Percentiles rank a stretch among this genome's conserved stretches.
Evolutionary conservation across 352 stramenopile species (phyloP).

Genomic region (Thalassiosira hispida): DNA sequence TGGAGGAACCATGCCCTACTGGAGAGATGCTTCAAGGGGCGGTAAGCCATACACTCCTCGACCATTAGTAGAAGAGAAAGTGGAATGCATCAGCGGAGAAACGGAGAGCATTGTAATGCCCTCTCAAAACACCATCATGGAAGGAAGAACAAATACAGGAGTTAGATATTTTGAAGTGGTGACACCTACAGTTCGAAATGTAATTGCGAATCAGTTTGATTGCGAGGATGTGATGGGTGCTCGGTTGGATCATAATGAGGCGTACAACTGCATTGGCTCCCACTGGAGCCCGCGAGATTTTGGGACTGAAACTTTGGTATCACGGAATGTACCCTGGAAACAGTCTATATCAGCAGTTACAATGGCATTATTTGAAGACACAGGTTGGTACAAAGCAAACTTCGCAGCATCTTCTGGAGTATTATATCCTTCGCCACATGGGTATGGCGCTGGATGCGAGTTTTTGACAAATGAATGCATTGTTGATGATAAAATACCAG

Average conservation of each 20-base stretch:
- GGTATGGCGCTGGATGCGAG: slow-evolving; percentile 30
- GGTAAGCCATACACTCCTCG: slow-evolving; percentile 24
- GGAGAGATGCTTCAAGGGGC: slow-evolving; percentile 21
- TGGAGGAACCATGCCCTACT: slow-evolving; percentile 27
- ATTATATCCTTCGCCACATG: slow-evolving; percentile 10
- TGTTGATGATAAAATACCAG: slow-evolving; percentile 28
- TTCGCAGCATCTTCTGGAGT: slow-evolving; percentile 19
- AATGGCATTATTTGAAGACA: slow-evolving; percentile 38
- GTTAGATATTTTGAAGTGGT: slow-evolving; percentile 40
- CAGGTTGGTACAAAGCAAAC: slow-evolving; percentile 41
- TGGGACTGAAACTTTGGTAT: slow-evolving; percentile 18
- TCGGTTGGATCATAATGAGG: slow-evolving; percentile 35
- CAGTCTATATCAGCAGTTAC: slow-evolving; percentile 34
- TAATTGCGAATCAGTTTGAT: slow-evolving; percentile 42
- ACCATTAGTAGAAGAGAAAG: slow-evolving; percentile 21
- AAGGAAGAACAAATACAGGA: slow-evolving; percentile 10
- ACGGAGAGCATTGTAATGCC: slow-evolving; percentile 21
- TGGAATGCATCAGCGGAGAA: slow-evolving; percentile 27
- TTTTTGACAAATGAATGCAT: slow-evolving; percentile 41
- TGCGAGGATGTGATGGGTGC: slow-evolving; percentile 25
- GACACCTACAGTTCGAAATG: slow-evolving; percentile 30
- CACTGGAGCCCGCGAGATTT: slow-evolving; percentile 34
- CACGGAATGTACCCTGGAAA: slow-evolving; percentile 32
- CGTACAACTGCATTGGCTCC: slow-evolving; percentile 38
- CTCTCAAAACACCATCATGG: slow-evolving; percentile 20